These are phyloP conservation scores for Syzygium malaccense DNA, from an alignment of 441 rosid species.

Conservation along the genomic window DNA sequence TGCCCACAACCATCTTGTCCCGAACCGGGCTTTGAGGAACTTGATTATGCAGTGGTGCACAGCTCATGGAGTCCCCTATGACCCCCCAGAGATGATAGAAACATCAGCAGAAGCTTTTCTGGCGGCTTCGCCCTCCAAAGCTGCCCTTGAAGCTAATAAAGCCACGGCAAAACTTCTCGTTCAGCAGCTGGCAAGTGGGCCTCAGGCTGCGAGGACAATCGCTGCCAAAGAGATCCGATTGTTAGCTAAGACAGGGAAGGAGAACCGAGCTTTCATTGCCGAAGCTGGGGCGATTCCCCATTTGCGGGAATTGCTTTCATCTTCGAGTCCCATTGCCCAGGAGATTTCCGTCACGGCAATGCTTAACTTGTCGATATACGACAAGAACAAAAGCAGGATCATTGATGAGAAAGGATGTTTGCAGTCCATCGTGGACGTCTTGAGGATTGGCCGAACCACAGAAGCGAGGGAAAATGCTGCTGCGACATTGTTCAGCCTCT, in stretches of 20 bases:
- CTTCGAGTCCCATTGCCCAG: constrained; percentile 54
- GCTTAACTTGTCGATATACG: constrained; percentile 80
- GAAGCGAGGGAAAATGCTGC: constrained; percentile 93
- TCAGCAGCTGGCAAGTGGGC: constrained; percentile 51
- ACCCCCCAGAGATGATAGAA: constrained; percentile 40
- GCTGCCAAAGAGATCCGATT: constrained; percentile 82
- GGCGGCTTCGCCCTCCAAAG: constrained; percentile 53
- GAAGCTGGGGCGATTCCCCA: constrained; percentile 88
- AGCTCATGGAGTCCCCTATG: constrained; percentile 65
- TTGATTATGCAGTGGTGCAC: constrained; percentile 78
- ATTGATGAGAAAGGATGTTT: constrained; percentile 80
- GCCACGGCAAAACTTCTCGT: constrained; percentile 69
- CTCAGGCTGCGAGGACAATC: constrained; percentile 45
- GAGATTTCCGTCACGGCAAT: constrained; percentile 90
- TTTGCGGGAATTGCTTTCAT: constrained; percentile 46
- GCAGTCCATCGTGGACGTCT: constrained; percentile 58
- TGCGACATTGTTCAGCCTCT: constrained; percentile 83
- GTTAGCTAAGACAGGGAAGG: constrained; percentile 80
- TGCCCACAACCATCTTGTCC: constrained; percentile 52
- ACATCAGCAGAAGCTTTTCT: constrained; percentile 42
- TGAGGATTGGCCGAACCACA: constrained; percentile 62
- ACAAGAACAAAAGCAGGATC: constrained; percentile 70
- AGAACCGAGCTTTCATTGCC: constrained; percentile 78
- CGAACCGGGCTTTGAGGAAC: constrained; percentile 80
- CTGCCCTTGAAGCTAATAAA: constrained; percentile 71